These are phyloP conservation scores for Aspergillus terreus DNA, from an alignment of 2,329 filamentous ascomycete genomes.

Conservation along the genomic window DNA sequence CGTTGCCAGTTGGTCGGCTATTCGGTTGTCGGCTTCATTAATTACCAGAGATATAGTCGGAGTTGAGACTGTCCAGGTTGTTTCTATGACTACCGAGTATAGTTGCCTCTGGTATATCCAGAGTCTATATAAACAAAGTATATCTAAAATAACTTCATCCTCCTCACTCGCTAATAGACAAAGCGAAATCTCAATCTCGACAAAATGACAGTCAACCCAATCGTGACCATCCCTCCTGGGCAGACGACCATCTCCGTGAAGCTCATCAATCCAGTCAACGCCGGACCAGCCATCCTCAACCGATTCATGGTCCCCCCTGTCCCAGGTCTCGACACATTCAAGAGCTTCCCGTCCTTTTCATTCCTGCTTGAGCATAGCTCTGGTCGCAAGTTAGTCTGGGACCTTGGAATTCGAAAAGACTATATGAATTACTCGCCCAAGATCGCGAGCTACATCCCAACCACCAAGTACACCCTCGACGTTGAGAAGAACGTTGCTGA, in stretches of 20 bases:
- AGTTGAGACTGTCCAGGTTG: too few species aligned
- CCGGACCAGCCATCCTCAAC: slow-evolving; percentile 37
- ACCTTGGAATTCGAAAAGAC: slow-evolving; percentile 2
- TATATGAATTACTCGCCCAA: not conserved
- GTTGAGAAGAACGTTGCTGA: not conserved
- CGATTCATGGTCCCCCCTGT: slow-evolving; percentile 40
- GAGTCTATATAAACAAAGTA: too few species aligned
- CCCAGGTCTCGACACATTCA: slow-evolving; percentile 27
- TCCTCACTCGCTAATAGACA: too few species aligned
- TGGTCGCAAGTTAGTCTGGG: slow-evolving; percentile 4
- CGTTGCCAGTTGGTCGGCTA: too few species aligned
- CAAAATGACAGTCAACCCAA: too few species aligned
- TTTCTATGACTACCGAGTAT: too few species aligned
- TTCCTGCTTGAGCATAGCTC: not conserved
- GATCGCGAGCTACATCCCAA: not conserved
- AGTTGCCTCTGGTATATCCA: too few species aligned
- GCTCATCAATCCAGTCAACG: slow-evolving; percentile 39
- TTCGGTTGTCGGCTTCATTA: too few species aligned
- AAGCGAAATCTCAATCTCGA: too few species aligned
- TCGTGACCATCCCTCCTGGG: not conserved
- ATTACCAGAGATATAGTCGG: too few species aligned
- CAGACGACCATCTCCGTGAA: slow-evolving; percentile 4
- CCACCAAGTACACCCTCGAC: not conserved
- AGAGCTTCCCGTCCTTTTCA: not conserved
- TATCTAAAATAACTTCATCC: too few species aligned